phyloP scores from a whole-genome alignment of 2,329 filamentous ascomycete genomes.

The Apiospora kogelbergensis region DNA sequence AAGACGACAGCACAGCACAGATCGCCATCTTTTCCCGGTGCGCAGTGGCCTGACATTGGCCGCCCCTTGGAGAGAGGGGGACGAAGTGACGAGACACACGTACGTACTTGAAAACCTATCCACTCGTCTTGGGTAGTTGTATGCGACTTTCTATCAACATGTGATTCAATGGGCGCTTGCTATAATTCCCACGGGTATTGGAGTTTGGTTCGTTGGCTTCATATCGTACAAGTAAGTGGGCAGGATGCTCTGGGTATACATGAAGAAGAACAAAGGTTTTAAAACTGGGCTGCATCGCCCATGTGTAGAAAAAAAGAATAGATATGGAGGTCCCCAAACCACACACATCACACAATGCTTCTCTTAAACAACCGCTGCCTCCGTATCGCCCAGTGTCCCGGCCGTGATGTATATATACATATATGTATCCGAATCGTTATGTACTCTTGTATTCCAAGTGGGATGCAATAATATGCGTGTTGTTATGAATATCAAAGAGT shows the following conservation, averaged over 20 bases:
- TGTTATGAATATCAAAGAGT: background rate
- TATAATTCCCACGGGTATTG: background rate
- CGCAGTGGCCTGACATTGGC: background rate
- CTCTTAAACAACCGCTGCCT: background rate
- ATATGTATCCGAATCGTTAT: background rate
- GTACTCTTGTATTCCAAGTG: background rate
- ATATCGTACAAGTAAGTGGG: background rate
- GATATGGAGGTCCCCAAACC: background rate
- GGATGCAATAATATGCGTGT: background rate
- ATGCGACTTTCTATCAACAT: background rate
- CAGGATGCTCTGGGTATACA: constrained; percentile 4
- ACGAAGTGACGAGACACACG: background rate
- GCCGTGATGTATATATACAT: background rate
- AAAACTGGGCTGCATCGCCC: background rate
- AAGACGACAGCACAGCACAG: background rate
- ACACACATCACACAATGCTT: background rate
- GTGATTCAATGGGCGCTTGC: background rate
- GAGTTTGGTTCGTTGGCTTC: background rate
- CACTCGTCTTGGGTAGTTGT: no score
- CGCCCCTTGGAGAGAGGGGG: background rate
- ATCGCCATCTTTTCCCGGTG: background rate
- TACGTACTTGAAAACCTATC: no score
- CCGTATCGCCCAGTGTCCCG: background rate
- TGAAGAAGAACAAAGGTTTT: background rate
- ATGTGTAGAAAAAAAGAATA: no score